Evolutionary conservation across 352 stramenopile species (phyloP).

Genomic region (Phytopythium boreale): DNA sequence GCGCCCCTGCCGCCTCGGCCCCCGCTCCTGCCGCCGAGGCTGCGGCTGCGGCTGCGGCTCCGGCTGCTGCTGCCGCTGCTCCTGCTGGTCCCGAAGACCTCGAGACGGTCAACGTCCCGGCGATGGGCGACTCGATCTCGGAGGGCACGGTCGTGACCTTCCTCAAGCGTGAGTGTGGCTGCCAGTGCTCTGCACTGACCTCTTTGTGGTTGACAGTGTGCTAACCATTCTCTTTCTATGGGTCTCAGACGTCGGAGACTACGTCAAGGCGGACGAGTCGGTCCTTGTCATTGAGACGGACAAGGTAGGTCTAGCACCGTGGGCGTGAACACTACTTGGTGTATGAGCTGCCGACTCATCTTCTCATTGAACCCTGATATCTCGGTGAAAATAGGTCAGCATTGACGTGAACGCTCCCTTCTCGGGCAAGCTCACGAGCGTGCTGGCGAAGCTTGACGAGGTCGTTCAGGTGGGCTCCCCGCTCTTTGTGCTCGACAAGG

Average conservation of each 20-base stretch:
- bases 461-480: constrained; percentile 93
- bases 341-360: too few relatives aligned
- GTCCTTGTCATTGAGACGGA: constrained; percentile 98
- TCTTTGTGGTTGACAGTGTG: background rate
- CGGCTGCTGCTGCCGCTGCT: constrained; percentile 15
- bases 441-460: constrained; percentile 94
- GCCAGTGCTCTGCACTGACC: background rate
- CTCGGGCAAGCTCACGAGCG: constrained; percentile 89
- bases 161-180: constrained; percentile 53
- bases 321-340: too few relatives aligned
- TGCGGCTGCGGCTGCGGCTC: constrained; percentile 11
- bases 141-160: constrained; percentile 96
- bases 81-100: constrained; percentile 31
- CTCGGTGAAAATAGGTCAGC: constrained; percentile 46
- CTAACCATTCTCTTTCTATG: constrained; percentile 1
- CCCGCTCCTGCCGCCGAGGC: constrained; percentile 9
- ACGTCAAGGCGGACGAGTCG: constrained; percentile 94
- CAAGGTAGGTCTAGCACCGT: constrained; percentile 90
- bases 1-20: constrained; percentile 13
- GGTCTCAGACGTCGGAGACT: constrained; percentile 90
- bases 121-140: constrained; percentile 96
- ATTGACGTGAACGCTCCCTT: constrained; percentile 91
- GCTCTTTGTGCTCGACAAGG: constrained; percentile 91
- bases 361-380: background rate
- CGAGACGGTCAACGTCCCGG: constrained; percentile 83